Evolutionary conservation across 352 stramenopile genomes (phyloP).

Genomic region (Phytophthora cajani): DNA sequence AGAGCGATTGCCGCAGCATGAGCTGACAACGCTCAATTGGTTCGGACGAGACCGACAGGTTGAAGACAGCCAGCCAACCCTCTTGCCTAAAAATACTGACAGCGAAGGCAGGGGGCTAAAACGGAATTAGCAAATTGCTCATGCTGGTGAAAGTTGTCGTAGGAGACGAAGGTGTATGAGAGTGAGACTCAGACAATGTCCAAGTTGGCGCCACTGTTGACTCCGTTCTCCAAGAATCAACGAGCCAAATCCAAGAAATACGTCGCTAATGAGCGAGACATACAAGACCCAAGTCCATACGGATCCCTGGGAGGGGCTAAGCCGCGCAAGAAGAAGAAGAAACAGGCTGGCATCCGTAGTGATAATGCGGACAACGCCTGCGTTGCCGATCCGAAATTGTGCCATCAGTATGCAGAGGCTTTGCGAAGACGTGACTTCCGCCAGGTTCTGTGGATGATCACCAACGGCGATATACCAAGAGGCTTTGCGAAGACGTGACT

Average conservation of each 20-base stretch:
- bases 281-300: slow-evolving; percentile 15
- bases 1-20: slow-evolving; percentile 28
- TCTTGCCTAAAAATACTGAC: slow-evolving; percentile 40
- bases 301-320: neutral
- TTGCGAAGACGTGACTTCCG: slow-evolving; percentile 66
- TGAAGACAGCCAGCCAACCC: slow-evolving; percentile 4
- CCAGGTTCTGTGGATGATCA: slow-evolving; percentile 74
- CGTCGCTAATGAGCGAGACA: slow-evolving; percentile 1
- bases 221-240: slow-evolving; percentile 23
- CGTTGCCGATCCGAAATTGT: slow-evolving; percentile 21
- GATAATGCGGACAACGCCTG: neutral
- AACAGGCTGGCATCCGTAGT: neutral
- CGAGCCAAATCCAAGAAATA: slow-evolving; percentile 32
- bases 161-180: neutral
- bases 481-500: slow-evolving; percentile 64
- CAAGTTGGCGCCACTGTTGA: slow-evolving; percentile 19
- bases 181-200: slow-evolving; percentile 19
- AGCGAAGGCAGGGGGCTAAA: slow-evolving; percentile 7
- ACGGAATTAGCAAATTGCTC: slow-evolving; percentile 24
- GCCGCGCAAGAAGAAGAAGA: slow-evolving; percentile 7
- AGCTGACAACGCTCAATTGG: slow-evolving; percentile 21
- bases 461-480: no score
- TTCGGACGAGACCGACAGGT: slow-evolving; percentile 5
- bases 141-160: neutral
- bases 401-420: slow-evolving; percentile 56